Base-by-base conservation (phyloP, 1,284 basidiomycete genomes). In the Vanrija pseudolonga region DNA sequence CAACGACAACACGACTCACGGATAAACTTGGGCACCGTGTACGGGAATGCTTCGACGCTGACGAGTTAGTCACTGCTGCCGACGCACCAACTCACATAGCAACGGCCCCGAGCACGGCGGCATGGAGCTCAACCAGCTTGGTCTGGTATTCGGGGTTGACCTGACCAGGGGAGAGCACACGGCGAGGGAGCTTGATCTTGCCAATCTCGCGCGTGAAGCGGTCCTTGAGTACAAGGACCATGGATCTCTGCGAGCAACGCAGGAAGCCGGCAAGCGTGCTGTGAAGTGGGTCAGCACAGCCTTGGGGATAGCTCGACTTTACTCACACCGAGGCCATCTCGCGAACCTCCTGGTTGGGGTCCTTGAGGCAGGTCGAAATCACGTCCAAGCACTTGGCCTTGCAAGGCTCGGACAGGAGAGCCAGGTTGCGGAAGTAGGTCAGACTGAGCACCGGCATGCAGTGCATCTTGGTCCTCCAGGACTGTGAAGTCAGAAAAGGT, bases 291-390 rank as follows among this genome's bases (percentile, higher is more conserved):
- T 22, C n/a, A 18, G 18, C 17, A n/a, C n/a, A n/a, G n/a, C n/a
- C n/a, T n/a, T n/a, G n/a, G 32, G 37, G 32, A 11, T 7, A 26
- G 23, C 2, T 28, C 20, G 8, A 40, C 39, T 2, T 37, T 18
- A 32, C 32, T 32, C 12, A 68, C 71, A 87, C 87, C 5, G 89
- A 89, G n/a, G 91, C 89, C 82, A 89, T 93, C 73, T 93, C 90
- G 57, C 93, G 84, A 26, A 97, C 93, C 77, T 97, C 93, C 50
- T 94, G 86, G 68, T 95, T 95, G 68, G 90, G 88, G 71, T 97
- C 93, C 23, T 83, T 81, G 47, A 97, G 79, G 70, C 93, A 93
- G 47, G 18, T 63, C 45, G 51, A 53, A 11, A 59, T 59, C 41
- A 50, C 84, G 58, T 89, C 87, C 82, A 91, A 85, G 60, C 90